Percentiles rank a stretch among this genome's conserved stretches.
These are phyloP conservation scores for Hypoxylon sp. DNA, from an alignment of 2,329 filamentous ascomycete species.

Conservation along the genomic window DNA sequence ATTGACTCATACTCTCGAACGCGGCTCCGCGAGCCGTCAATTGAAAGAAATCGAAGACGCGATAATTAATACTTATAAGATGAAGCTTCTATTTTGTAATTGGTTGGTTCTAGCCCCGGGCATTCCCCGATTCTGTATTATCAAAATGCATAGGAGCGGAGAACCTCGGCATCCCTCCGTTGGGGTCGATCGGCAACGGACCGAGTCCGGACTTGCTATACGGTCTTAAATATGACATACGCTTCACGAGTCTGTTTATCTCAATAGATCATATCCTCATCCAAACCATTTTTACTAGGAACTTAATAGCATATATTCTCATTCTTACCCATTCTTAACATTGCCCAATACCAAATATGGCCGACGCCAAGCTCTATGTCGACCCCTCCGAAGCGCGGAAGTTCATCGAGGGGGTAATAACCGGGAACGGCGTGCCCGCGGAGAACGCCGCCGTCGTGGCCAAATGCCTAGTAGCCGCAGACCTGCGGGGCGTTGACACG, in stretches of 20 bases:
- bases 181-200: constrained; percentile 25
- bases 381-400: constrained; percentile 58
- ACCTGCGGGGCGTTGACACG: constrained; percentile 84
- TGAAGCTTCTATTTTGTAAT: constrained; percentile 1
- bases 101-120: neutral
- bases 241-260: neutral
- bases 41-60: neutral
- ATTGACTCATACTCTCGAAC: neutral
- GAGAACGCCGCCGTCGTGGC: constrained; percentile 74
- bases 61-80: neutral
- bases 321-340: neutral
- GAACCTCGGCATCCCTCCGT: constrained; percentile 35
- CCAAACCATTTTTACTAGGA: neutral
- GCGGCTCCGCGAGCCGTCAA: neutral
- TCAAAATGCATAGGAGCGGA: constrained; percentile 17
- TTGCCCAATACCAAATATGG: constrained; percentile 14
- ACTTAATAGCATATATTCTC: neutral
- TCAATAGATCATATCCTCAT: neutral
- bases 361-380: constrained; percentile 52
- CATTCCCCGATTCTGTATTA: neutral
- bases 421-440: constrained; percentile 71
- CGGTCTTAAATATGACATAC: constrained; percentile 1
- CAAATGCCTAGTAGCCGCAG: constrained; percentile 78
- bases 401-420: constrained; percentile 70
- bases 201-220: constrained; percentile 17